These are phyloP conservation scores for Neopestalotiopsis rosae DNA, from an alignment of 2,329 filamentous ascomycete genomes.

Conservation along the genomic window DNA sequence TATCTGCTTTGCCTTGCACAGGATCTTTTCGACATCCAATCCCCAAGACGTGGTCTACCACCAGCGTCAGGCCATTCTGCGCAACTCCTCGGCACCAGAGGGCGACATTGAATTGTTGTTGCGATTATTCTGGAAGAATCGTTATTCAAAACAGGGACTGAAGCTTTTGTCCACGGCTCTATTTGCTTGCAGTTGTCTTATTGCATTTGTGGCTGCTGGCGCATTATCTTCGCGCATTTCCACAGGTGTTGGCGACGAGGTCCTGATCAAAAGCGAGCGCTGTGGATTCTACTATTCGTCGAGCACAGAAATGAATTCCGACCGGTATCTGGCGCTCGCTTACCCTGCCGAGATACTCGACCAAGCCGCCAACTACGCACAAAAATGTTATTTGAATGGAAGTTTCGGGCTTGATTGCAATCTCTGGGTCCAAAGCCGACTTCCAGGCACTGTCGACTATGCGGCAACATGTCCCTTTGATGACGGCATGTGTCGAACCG, in stretches of 20 bases:
- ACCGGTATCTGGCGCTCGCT: background rate
- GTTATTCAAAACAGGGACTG: background rate
- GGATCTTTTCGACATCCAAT: conserved; percentile 13
- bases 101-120: conserved; percentile 17
- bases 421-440: background rate
- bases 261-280: conserved; percentile 19
- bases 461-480: conserved; percentile 23
- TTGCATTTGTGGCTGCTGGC: conserved; percentile 21
- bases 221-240: conserved; percentile 26
- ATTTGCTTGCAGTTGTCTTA: conserved; percentile 13
- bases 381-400: conserved; percentile 21
- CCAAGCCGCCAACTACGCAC: conserved; percentile 22
- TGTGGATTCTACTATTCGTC: conserved; percentile 18
- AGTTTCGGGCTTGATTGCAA: conserved; percentile 2
- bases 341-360: background rate
- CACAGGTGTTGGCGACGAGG: conserved; percentile 21
- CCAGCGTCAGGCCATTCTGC: conserved; percentile 24
- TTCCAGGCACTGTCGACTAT: background rate
- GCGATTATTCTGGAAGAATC: conserved; percentile 17
- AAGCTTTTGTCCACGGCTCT: conserved; percentile 5
- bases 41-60: conserved; percentile 20
- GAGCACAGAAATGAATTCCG: background rate
- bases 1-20: conserved; percentile 22
- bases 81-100: conserved; percentile 24
- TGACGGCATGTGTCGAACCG: conserved; percentile 16